Evolutionary conservation across 75 land plant species (phyloP), one percentile per base, ranked within the genome.

Genomic region (Cunninghamia lanceolata): DNA sequence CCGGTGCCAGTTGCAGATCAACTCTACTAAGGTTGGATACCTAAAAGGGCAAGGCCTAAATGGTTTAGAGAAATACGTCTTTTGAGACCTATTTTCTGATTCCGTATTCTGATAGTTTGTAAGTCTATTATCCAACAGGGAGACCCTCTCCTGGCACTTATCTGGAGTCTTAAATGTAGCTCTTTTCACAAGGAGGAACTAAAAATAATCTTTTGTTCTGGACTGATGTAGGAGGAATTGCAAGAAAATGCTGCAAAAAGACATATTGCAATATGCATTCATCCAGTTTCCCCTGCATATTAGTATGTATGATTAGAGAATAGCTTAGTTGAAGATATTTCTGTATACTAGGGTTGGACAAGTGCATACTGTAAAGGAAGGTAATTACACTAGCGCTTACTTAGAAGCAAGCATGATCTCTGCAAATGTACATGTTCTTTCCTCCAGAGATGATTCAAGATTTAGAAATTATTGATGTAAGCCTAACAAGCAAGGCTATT

Each of bases 401-500:
- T 43, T 25, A 40, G 45, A 43, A 80, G 50, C 46, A 80, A 80
- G 28, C 82, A n/a, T 80, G 52, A n/a, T 45, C 32, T 45, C 82
- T 80, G 46, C 11, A 80, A 43, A 28, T 80, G 82, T 80, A 80
- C 50, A 80, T 80, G 80, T 43, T 45, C 82, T 80, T 45, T 80
- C 82, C 82, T 80, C 82, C 47, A 43, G 25, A 80, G 82, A 0
- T 40, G 50, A 80, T 45, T 80, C 47, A 14, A 80, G 46, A 28
- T 28, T 42, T 80, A 28, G 2, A 80, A 43, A 80, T 43, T 45
- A 80, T 80, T 80, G 82, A 80, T 80, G 50, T 80, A 43, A 80
- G 82, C 82, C 82, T 80, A 45, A 80, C 8, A 80, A 80, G 34
- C 82, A 80, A 80, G 82, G 82, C 47, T 80, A 45, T 80, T 17